These are phyloP conservation scores for Hyaloscypha hepaticicola DNA, from an alignment of 495 filamentous ascomycete species.

Conservation along the genomic window DNA sequence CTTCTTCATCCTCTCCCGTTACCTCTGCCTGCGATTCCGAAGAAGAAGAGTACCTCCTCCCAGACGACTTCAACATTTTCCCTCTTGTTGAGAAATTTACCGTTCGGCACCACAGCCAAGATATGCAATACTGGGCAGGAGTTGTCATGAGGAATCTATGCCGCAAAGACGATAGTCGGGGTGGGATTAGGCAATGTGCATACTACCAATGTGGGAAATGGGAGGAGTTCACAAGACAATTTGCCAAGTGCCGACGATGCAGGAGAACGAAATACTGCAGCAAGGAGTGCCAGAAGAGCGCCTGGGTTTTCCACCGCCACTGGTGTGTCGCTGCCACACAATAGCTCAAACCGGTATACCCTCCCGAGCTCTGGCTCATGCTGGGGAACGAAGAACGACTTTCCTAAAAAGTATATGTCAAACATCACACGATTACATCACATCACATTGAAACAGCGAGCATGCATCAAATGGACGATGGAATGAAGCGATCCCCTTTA, in stretches of 20 bases:
- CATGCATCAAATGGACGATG: constrained; percentile 19
- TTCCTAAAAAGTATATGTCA: constrained; percentile 27
- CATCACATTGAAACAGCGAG: constrained; percentile 14
- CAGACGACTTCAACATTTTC: constrained; percentile 97
- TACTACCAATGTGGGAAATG: constrained; percentile 98
- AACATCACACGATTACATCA: constrained; percentile 14
- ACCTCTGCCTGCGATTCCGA: constrained; percentile 35
- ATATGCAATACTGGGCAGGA: constrained; percentile 99
- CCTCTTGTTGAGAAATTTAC: constrained; percentile 98
- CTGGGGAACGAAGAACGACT: constrained; percentile 17
- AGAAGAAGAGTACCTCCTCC: constrained; percentile 87
- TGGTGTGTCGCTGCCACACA: constrained; percentile 84
- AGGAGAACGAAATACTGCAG: constrained; percentile 98
- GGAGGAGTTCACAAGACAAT: constrained; percentile 94
- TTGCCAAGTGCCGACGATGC: constrained; percentile 96
- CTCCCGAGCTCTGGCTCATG: constrained; percentile 14
- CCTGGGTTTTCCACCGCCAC: constrained; percentile 96
- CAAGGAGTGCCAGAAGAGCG: constrained; percentile 98
- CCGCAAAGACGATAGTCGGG: constrained; percentile 91
- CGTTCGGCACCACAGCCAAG: constrained; percentile 85
- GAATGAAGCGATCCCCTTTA: constrained; percentile 18
- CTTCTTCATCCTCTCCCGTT: constrained; percentile 25
- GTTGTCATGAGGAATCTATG: constrained; percentile 99
- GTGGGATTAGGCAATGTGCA: constrained; percentile 93
- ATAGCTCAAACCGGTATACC: constrained; percentile 30